phyloP scores from a whole-genome alignment of 108 stramenopile species.

The Chaetoceros muelleri region DNA sequence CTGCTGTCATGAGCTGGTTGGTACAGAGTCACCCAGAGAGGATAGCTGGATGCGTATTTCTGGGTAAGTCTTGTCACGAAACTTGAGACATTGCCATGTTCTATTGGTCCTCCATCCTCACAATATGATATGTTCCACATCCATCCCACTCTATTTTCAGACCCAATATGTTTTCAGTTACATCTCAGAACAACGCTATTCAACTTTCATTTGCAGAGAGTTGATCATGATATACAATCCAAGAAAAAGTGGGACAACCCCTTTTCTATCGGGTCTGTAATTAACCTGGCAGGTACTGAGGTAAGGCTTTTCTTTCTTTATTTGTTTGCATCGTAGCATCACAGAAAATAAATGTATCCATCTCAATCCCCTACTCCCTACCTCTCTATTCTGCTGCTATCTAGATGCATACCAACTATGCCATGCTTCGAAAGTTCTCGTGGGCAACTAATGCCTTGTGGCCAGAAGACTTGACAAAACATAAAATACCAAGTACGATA shows the following conservation, averaged over 20 bases:
- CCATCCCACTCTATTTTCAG: too few species aligned
- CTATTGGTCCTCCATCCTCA: too few species aligned
- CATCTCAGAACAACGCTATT: background rate
- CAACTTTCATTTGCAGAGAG: constrained; percentile 6
- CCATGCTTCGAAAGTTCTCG: constrained; percentile 5
- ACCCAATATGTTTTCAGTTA: constrained; percentile 3
- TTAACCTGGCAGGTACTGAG: constrained; percentile 2
- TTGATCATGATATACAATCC: background rate
- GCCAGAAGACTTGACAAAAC: background rate
- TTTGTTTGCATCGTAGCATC: too few species aligned
- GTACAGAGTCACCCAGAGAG: constrained; percentile 2
- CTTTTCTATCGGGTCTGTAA: background rate
- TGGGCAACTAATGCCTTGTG: constrained; percentile 6
- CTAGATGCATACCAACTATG: constrained; percentile 7
- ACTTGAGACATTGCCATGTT: background rate
- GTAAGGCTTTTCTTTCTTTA: too few species aligned
- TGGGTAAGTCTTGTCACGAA: constrained; percentile 1
- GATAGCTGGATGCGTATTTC: background rate
- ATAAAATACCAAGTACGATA: background rate
- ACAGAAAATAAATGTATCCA: too few species aligned
- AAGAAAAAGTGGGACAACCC: constrained; percentile 1
- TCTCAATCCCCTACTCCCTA: too few species aligned
- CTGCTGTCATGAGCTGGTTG: constrained; percentile 1
- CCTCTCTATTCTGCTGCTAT: too few species aligned
- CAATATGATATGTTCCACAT: too few species aligned